phyloP scores from a whole-genome alignment of 768 basidiomycete species.

The Trametes maxima region DNA sequence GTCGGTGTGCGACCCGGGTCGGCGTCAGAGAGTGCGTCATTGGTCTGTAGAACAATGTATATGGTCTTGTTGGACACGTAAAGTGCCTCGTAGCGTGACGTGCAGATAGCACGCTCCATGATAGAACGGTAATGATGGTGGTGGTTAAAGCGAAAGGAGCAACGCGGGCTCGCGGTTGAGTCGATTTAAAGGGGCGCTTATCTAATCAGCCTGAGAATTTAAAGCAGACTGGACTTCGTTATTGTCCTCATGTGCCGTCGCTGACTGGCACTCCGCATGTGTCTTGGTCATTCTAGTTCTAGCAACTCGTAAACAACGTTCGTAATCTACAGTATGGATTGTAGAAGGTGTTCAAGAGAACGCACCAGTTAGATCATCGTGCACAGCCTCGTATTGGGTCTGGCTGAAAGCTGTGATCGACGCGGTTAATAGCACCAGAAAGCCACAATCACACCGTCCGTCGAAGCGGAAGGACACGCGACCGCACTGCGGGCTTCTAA shows the following conservation, averaged over 20 bases:
- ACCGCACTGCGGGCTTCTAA: background rate
- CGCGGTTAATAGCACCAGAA: background rate
- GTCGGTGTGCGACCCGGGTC: constrained; percentile 7
- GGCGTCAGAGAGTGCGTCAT: constrained; percentile 10
- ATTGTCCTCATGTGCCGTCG: constrained; percentile 4
- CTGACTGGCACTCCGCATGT: no score
- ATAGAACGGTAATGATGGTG: background rate
- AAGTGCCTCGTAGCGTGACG: constrained; percentile 8
- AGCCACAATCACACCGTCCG: background rate
- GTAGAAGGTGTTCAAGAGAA: no score
- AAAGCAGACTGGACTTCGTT: background rate
- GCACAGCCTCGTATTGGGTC: no score
- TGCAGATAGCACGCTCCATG: constrained; percentile 4
- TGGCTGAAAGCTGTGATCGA: background rate
- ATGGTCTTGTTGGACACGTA: constrained; percentile 3
- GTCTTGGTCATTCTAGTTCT: no score
- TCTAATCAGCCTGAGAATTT: background rate
- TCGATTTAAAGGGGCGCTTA: background rate
- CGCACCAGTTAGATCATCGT: no score
- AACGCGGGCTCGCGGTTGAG: background rate
- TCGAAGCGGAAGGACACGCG: background rate
- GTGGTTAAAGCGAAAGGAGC: background rate
- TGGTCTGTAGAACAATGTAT: constrained; percentile 10
- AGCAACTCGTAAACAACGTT: no score
- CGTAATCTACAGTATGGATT: background rate